These are phyloP conservation scores for Neonectria coccinea DNA, from an alignment of 2,329 filamentous ascomycete genomes.

Conservation along the genomic window DNA sequence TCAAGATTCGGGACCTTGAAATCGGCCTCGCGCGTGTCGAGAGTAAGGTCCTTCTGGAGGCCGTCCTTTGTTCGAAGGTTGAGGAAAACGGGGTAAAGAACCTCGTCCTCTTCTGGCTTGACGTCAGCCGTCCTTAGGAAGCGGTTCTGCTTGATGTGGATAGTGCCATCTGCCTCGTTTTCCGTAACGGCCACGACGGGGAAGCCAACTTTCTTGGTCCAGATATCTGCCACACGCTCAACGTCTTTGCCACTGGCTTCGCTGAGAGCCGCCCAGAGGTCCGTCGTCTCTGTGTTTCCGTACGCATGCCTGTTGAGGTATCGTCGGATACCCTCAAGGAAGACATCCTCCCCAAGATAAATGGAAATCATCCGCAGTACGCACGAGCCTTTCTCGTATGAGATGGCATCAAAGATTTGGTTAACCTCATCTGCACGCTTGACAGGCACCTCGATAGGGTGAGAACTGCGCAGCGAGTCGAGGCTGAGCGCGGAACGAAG, in stretches of 20 bases:
- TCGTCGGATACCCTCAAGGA: slow-evolving; percentile 89
- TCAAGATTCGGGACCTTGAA: slow-evolving; percentile 83
- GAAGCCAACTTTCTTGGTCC: slow-evolving; percentile 97
- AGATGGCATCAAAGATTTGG: slow-evolving; percentile 98
- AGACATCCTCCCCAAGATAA: slow-evolving; percentile 90
- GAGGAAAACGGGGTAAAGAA: slow-evolving; percentile 90
- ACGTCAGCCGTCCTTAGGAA: slow-evolving; percentile 94
- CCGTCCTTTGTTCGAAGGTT: slow-evolving; percentile 87
- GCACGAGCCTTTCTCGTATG: slow-evolving; percentile 96
- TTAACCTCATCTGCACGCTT: slow-evolving; percentile 97
- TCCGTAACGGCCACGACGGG: slow-evolving; percentile 88
- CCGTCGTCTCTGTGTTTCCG: slow-evolving; percentile 90
- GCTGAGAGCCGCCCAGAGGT: slow-evolving; percentile 89
- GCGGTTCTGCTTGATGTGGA: slow-evolving; percentile 93
- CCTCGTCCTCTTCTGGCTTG: slow-evolving; percentile 90
- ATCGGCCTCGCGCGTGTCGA: slow-evolving; percentile 72
- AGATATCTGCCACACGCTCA: slow-evolving; percentile 90
- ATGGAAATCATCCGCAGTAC: slow-evolving; percentile 98
- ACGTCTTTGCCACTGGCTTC: slow-evolving; percentile 93
- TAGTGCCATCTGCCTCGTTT: slow-evolving; percentile 72
- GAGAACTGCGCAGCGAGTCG: slow-evolving; percentile 92
- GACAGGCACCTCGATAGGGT: slow-evolving; percentile 95
- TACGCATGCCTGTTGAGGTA: slow-evolving; percentile 98
- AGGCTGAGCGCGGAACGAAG: slow-evolving; percentile 88
- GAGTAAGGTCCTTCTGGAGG: slow-evolving; percentile 78